phyloP scores from a whole-genome alignment of 495 filamentous ascomycete species.

The Xanthoparmelia taractica region DNA sequence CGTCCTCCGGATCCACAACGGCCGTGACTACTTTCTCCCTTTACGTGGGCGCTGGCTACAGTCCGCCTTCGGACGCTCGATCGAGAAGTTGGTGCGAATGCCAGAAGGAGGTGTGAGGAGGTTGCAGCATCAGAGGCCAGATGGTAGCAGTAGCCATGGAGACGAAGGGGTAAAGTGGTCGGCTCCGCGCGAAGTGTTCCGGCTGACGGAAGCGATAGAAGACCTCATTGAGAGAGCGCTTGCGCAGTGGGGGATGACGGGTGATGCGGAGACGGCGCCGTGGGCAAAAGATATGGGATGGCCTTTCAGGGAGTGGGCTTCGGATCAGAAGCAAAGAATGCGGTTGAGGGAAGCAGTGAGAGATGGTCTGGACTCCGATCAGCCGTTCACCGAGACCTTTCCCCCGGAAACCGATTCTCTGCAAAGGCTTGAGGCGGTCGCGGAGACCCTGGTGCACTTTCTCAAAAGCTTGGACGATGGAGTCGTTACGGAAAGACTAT shows the following conservation, averaged over 20 bases:
- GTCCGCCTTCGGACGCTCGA: slow-evolving; percentile 72
- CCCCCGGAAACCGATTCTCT: slow-evolving; percentile 49
- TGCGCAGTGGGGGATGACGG: slow-evolving; percentile 78
- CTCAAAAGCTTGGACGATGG: slow-evolving; percentile 66
- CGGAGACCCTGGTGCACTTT: slow-evolving; percentile 61
- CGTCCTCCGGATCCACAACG: slow-evolving; percentile 75
- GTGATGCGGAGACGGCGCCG: slow-evolving; percentile 42
- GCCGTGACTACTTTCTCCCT: slow-evolving; percentile 87
- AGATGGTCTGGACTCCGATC: slow-evolving; percentile 53
- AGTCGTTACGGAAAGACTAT: slow-evolving; percentile 58
- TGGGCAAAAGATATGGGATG: slow-evolving; percentile 55
- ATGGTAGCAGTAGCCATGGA: slow-evolving; percentile 40
- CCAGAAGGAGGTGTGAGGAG: slow-evolving; percentile 65
- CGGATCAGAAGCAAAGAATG: slow-evolving; percentile 23
- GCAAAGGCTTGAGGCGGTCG: slow-evolving; percentile 61
- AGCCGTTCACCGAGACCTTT: slow-evolving; percentile 49
- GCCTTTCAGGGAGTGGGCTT: slow-evolving; percentile 51
- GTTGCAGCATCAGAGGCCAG: slow-evolving; percentile 35
- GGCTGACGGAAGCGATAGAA: slow-evolving; percentile 77
- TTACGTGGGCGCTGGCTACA: slow-evolving; percentile 69
- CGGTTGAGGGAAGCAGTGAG: slow-evolving; percentile 31
- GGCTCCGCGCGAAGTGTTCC: slow-evolving; percentile 78
- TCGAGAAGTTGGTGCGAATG: slow-evolving; percentile 75
- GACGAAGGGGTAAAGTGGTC: slow-evolving; percentile 51
- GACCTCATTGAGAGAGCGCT: slow-evolving; percentile 61